These are phyloP conservation scores for Fonsecaea pugnacius DNA, from an alignment of 2,329 filamentous ascomycete species.

Conservation along the genomic window DNA sequence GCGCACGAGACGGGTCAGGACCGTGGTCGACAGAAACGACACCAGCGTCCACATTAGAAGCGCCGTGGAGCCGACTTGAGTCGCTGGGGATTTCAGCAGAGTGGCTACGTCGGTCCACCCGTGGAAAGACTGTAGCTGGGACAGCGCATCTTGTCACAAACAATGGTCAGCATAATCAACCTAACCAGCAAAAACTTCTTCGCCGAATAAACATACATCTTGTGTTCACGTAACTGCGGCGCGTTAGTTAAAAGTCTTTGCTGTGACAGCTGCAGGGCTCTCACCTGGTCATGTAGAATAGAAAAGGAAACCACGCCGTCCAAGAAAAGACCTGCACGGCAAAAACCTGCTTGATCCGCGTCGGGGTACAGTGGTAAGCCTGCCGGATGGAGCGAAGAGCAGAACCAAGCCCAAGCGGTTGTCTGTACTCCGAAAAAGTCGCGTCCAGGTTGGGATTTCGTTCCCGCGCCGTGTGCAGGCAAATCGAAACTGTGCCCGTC, in stretches of 20 bases:
- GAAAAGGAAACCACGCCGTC: constrained; percentile 3
- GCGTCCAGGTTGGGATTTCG: not conserved
- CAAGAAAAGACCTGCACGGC: constrained; percentile 1
- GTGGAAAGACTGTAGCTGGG: constrained; percentile 3
- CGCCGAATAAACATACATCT: not conserved
- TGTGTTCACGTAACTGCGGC: constrained; percentile 6
- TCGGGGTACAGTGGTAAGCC: not conserved
- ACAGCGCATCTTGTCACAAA: not conserved
- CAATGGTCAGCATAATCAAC: not conserved
- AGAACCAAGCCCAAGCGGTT: not conserved
- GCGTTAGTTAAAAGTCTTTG: not conserved
- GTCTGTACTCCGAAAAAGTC: too few relatives aligned
- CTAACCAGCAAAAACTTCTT: too few relatives aligned
- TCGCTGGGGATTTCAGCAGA: not conserved
- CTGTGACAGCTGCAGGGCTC: not conserved
- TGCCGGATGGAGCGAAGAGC: not conserved
- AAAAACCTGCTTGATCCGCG: constrained; percentile 2
- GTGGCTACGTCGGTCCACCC: not conserved
- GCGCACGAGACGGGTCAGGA: not conserved
- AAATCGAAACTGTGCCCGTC: not conserved
- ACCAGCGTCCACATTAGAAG: constrained; percentile 2
- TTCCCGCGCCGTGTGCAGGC: not conserved
- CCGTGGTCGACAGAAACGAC: not conserved
- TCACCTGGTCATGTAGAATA: constrained; percentile 12
- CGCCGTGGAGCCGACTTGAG: constrained; percentile 5